Percentiles rank a stretch among this genome's conserved stretches.
These are phyloP conservation scores for Trametes coccinea DNA, from an alignment of 768 basidiomycete species.

Conservation along the genomic window DNA sequence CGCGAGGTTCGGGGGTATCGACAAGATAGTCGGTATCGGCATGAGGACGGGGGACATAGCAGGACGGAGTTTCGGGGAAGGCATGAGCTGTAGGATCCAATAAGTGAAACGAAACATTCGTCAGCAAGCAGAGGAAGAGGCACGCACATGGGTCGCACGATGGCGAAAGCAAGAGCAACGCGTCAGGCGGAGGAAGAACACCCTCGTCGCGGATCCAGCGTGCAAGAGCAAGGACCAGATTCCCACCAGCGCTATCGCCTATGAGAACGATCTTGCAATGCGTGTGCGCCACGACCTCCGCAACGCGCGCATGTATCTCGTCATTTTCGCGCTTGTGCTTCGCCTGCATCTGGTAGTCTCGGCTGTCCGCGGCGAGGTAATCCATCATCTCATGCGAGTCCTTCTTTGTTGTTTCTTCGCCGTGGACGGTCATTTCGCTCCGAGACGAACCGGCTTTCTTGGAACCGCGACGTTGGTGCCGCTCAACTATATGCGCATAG, in stretches of 20 bases:
- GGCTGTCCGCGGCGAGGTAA: constrained; percentile 11
- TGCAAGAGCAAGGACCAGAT: constrained; percentile 50
- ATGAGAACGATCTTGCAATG: constrained; percentile 44
- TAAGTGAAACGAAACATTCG: neutral
- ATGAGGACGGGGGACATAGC: constrained; percentile 52
- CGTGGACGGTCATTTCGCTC: neutral
- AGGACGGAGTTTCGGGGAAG: constrained; percentile 49
- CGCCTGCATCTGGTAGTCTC: constrained; percentile 2
- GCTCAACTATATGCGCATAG: constrained; percentile 45
- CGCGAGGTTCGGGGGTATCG: constrained; percentile 54
- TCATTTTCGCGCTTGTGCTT: constrained; percentile 15
- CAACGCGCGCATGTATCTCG: constrained; percentile 11
- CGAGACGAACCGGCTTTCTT: constrained; percentile 2
- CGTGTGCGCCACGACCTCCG: constrained; percentile 18
- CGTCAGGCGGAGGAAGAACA: constrained; percentile 45
- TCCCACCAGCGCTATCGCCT: constrained; percentile 58
- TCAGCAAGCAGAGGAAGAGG: constrained; percentile 3
- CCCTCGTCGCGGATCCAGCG: constrained; percentile 57
- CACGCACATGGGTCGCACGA: constrained; percentile 38
- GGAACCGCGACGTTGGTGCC: constrained; percentile 19
- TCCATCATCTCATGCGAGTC: neutral
- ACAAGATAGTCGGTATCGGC: constrained; percentile 50
- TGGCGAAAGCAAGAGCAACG: constrained; percentile 47
- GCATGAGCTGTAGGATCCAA: constrained; percentile 39
- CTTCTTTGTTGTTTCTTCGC: constrained; percentile 2